Evolutionary conservation across 495 filamentous ascomycete genomes (phyloP).

Genomic region (Corynascus novoguineensis): DNA sequence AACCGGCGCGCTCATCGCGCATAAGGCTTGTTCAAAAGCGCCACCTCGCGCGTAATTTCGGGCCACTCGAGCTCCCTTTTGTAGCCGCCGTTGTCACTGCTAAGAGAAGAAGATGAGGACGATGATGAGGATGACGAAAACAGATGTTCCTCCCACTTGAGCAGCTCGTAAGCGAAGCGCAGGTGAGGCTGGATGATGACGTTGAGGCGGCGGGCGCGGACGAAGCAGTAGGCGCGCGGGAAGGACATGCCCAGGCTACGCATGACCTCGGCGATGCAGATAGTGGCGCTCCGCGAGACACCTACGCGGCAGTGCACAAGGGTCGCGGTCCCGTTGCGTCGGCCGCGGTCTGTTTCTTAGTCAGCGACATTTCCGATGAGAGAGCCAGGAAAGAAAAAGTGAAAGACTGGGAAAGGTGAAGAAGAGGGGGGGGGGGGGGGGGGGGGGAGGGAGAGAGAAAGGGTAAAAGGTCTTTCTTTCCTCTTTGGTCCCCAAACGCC

Average conservation of each 20-base stretch:
- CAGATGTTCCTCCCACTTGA: constrained; percentile 87
- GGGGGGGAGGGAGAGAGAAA: too few relatives aligned
- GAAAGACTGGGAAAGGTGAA: too few relatives aligned
- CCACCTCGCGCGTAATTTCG: constrained; percentile 82
- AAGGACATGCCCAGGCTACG: constrained; percentile 70
- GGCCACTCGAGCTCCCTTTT: constrained; percentile 87
- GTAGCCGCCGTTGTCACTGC: constrained; percentile 22
- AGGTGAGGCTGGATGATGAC: constrained; percentile 61
- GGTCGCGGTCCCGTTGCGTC: constrained; percentile 69
- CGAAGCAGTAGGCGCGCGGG: constrained; percentile 92
- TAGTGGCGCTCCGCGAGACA: constrained; percentile 89
- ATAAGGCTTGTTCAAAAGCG: constrained; percentile 95
- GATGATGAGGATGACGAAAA: too few relatives aligned
- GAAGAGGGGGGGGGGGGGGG: too few relatives aligned
- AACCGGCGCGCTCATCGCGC: constrained; percentile 32
- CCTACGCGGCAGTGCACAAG: constrained; percentile 95
- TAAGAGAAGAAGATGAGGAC: too few relatives aligned
- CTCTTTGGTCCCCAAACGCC: too few relatives aligned
- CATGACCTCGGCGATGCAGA: constrained; percentile 99
- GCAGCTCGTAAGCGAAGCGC: constrained; percentile 61
- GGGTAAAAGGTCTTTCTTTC: too few relatives aligned
- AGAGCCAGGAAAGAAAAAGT: too few relatives aligned
- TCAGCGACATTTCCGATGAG: too few relatives aligned
- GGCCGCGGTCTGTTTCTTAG: constrained; percentile 71
- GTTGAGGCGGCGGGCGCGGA: constrained; percentile 78